phyloP scores from a whole-genome alignment of 805 yeast species.

The Saccharomycopsis sp. region DNA sequence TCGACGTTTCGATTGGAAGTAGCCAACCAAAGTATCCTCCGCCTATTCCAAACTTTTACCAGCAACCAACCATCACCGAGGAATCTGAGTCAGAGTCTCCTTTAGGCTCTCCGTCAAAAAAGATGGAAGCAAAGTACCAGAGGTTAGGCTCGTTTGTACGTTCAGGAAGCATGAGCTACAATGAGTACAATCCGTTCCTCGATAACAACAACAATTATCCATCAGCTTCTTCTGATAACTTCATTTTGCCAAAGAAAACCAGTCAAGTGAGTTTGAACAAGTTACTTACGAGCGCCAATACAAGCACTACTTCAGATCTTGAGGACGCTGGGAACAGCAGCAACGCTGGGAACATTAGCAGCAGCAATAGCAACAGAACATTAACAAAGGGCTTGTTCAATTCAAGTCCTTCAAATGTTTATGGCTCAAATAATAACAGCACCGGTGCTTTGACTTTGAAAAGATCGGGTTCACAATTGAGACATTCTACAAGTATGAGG shows the following conservation, averaged over 20 bases:
- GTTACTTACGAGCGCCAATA: slow-evolving; percentile 1
- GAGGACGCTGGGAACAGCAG: too few relatives aligned
- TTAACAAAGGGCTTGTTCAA: too few relatives aligned
- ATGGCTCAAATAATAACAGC: neutral
- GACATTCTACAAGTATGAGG: slow-evolving; percentile 7
- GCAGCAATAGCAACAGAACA: slow-evolving; percentile 12
- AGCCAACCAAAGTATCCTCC: too few relatives aligned
- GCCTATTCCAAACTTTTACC: too few relatives aligned
- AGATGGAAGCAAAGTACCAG: neutral
- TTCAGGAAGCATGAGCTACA: too few relatives aligned
- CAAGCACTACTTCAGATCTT: slow-evolving; percentile 6
- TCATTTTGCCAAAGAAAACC: slow-evolving; percentile 12
- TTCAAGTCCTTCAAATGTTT: too few relatives aligned
- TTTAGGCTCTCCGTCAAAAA: neutral
- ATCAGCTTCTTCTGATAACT: neutral
- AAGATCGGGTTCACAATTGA: slow-evolving; percentile 3
- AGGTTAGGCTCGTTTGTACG: too few relatives aligned
- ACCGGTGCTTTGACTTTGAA: slow-evolving; percentile 3
- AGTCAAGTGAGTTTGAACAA: slow-evolving; percentile 16
- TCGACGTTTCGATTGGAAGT: too few relatives aligned
- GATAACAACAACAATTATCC: neutral
- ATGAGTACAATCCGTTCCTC: slow-evolving; percentile 12
- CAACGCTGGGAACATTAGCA: slow-evolving; percentile 2
- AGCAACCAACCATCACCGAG: slow-evolving; percentile 6
- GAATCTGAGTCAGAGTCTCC: slow-evolving; percentile 7